These are phyloP conservation scores for Myochromella boudieri DNA, from an alignment of 768 basidiomycete genomes.

Conservation along the genomic window DNA sequence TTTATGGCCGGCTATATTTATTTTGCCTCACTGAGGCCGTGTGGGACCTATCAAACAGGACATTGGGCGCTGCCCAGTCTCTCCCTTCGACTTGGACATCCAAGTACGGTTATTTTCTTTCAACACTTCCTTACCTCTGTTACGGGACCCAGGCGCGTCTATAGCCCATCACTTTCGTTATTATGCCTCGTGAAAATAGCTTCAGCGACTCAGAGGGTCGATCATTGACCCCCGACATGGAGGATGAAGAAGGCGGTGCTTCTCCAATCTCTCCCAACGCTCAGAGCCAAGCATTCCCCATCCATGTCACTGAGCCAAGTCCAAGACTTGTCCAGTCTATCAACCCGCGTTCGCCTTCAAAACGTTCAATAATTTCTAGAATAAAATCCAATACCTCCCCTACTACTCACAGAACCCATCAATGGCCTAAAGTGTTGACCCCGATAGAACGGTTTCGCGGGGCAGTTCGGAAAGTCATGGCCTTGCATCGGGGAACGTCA, in stretches of 20 bases:
- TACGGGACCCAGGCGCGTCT: not conserved
- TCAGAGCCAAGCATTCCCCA: slow-evolving; percentile 1
- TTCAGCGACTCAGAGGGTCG: slow-evolving; percentile 65
- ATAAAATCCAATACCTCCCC: slow-evolving; percentile 8
- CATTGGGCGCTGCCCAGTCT: slow-evolving; percentile 5
- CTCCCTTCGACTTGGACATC: not conserved
- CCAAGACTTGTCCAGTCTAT: not conserved
- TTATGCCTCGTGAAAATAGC: slow-evolving; percentile 65
- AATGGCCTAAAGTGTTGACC: slow-evolving; percentile 20
- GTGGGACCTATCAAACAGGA: not conserved
- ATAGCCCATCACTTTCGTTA: slow-evolving; percentile 11
- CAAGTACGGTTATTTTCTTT: too few species aligned
- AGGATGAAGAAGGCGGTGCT: slow-evolving; percentile 29
- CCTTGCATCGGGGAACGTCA: slow-evolving; percentile 55
- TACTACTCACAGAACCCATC: slow-evolving; percentile 8
- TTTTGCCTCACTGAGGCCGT: slow-evolving; percentile 9
- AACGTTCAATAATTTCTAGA: slow-evolving; percentile 11
- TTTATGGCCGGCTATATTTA: not conserved
- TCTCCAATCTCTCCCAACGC: slow-evolving; percentile 19
- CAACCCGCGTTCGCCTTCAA: slow-evolving; percentile 10
- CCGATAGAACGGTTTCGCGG: slow-evolving; percentile 55
- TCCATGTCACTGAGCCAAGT: not conserved
- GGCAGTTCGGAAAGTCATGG: slow-evolving; percentile 61
- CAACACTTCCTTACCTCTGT: not conserved
- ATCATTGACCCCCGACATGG: slow-evolving; percentile 64